phyloP scores from a whole-genome alignment of 139 green algal species.

The Closterium sp. region DNA sequence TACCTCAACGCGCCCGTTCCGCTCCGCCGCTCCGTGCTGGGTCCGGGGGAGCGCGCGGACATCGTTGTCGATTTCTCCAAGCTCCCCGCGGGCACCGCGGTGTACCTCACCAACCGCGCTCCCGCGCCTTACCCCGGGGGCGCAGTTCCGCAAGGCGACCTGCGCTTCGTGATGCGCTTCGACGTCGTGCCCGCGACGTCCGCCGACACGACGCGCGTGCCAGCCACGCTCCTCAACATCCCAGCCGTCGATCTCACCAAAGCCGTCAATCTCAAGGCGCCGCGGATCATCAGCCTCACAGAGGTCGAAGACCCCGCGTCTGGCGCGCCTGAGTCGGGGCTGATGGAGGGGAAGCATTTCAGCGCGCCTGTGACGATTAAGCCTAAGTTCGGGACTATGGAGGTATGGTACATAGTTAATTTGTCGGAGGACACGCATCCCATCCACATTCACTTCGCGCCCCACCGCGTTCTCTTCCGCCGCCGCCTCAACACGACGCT shows the following conservation, averaged over 20 bases:
- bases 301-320: neutral
- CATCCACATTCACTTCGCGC: constrained; percentile 27
- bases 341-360: neutral
- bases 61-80: constrained; percentile 27
- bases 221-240: neutral
- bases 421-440: constrained; percentile 17
- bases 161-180: neutral
- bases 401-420: constrained; percentile 35
- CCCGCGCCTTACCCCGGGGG: neutral
- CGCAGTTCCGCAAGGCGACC: neutral
- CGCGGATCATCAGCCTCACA: neutral
- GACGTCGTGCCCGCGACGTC: neutral
- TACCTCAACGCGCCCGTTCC: constrained; percentile 20
- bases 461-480: neutral
- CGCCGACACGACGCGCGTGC: neutral
- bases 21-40: constrained; percentile 10
- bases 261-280: neutral
- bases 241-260: neutral
- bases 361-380: neutral
- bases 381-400: neutral
- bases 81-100: neutral
- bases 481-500: neutral
- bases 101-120: constrained; percentile 6
- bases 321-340: neutral
- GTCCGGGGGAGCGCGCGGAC: constrained; percentile 15